phyloP scores from a whole-genome alignment of 2,329 filamentous ascomycete species.

The Pestalotiopsis sp. region DNA sequence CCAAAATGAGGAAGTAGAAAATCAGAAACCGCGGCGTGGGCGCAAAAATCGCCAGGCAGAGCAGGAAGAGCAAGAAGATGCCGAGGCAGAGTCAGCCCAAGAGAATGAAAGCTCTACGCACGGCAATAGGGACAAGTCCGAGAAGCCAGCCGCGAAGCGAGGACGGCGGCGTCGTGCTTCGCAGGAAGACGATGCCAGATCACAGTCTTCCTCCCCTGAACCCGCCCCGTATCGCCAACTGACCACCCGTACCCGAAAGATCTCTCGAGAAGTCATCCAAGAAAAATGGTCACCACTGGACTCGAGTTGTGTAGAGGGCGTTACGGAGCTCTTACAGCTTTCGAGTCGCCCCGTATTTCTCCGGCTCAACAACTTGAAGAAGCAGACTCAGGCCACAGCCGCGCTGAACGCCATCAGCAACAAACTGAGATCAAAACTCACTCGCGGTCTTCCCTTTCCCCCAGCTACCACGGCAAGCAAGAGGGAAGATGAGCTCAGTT shows the following conservation, averaged over 20 bases:
- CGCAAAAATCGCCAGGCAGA: background rate
- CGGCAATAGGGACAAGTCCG: background rate
- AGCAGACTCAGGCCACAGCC: conserved; percentile 55
- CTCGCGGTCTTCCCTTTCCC: conserved; percentile 68
- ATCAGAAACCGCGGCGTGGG: background rate
- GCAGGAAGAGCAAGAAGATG: background rate
- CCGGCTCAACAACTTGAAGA: conserved; percentile 51
- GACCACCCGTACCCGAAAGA: conserved; percentile 49
- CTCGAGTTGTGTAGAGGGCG: conserved; percentile 54
- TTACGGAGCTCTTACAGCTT: conserved; percentile 59
- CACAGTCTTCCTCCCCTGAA: conserved; percentile 28
- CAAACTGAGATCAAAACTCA: conserved; percentile 60
- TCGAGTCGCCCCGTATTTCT: conserved; percentile 65
- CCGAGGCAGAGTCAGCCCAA: background rate
- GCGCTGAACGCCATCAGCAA: conserved; percentile 59
- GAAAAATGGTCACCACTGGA: conserved; percentile 68
- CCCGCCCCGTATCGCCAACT: conserved; percentile 51
- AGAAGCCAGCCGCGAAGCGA: background rate
- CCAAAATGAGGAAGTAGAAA: conserved; percentile 17
- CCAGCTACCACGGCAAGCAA: conserved; percentile 46
- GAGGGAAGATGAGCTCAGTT: conserved; percentile 64
- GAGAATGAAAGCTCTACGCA: background rate
- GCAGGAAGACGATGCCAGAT: conserved; percentile 19
- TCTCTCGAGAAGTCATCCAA: conserved; percentile 68
- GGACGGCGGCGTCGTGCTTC: background rate